Percentiles rank a stretch among this genome's conserved stretches.
phyloP scores from a whole-genome alignment of 306 rosid species.

The Dryas alaskensis region DNA sequence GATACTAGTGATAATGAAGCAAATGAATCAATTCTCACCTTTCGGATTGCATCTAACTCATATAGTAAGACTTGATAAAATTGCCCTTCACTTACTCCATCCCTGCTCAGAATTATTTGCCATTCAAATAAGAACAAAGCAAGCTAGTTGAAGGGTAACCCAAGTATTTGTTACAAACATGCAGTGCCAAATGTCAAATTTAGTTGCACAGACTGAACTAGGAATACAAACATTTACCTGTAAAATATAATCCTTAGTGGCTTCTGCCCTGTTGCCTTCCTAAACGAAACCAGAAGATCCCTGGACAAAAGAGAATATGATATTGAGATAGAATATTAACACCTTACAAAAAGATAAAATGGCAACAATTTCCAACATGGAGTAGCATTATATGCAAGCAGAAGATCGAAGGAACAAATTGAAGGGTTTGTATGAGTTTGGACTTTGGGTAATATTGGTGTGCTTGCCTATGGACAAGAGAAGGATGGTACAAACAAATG shows the following conservation, averaged over 20 bases:
- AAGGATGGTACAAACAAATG: background rate
- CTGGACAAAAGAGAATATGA: constrained; percentile 38
- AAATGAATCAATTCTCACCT: constrained; percentile 42
- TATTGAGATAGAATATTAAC: background rate
- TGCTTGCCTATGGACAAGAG: background rate
- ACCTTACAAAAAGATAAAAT: background rate
- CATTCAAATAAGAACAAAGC: background rate
- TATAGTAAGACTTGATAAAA: constrained; percentile 87
- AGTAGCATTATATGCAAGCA: background rate
- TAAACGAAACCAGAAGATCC: constrained; percentile 84
- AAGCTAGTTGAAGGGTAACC: background rate
- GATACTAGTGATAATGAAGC: background rate
- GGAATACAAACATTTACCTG: constrained; percentile 47
- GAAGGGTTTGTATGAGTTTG: background rate
- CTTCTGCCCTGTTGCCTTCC: constrained; percentile 95
- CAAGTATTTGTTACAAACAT: background rate
- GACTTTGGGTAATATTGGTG: background rate
- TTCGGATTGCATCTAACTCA: constrained; percentile 87
- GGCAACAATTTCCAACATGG: background rate
- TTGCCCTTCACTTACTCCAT: constrained; percentile 94
- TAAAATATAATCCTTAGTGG: constrained; percentile 85
- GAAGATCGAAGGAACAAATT: background rate
- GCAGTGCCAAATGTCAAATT: constrained; percentile 1
- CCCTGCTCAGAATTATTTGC: constrained; percentile 50
- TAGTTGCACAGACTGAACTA: background rate